Percentiles rank a stretch among this genome's conserved stretches.
Conservation (phyloP, 2,329 filamentous ascomycete genomes). For the Neurospora sp. region DNA sequence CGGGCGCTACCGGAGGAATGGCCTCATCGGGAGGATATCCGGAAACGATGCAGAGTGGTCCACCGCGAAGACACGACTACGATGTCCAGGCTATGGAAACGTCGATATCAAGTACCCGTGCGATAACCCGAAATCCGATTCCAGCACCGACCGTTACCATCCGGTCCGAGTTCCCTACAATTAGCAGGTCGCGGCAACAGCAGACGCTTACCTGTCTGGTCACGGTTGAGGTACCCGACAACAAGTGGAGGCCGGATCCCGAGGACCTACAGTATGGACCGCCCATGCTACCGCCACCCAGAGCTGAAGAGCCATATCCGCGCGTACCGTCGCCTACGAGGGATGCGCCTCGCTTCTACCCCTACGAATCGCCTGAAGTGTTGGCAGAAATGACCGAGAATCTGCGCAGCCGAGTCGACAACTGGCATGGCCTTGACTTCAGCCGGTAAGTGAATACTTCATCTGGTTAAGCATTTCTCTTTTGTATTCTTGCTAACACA, state of each 20-base stretch:
- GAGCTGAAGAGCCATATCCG: constrained; percentile 41
- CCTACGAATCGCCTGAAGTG: constrained; percentile 66
- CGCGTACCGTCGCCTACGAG: constrained; percentile 50
- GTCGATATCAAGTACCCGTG: constrained; percentile 62
- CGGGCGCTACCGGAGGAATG: constrained; percentile 31
- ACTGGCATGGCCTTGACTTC: constrained; percentile 96
- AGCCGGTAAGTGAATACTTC: constrained; percentile 44
- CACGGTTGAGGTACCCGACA: constrained; percentile 87
- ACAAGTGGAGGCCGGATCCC: constrained; percentile 77
- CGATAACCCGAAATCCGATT: constrained; percentile 72
- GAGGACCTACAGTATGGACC: constrained; percentile 60
- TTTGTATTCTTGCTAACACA: constrained; percentile 18
- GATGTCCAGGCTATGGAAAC: constrained; percentile 96
- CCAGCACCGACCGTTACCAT: constrained; percentile 87
- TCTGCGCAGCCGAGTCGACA: constrained; percentile 80
- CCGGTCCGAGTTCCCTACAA: constrained; percentile 90
- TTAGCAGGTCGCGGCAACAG: constrained; percentile 84
- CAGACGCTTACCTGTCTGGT: constrained; percentile 90
- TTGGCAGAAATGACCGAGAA: constrained; percentile 81
- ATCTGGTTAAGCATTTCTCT: constrained; percentile 2
- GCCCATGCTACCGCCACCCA: constrained; percentile 30
- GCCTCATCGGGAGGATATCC: constrained; percentile 72
- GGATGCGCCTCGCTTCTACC: constrained; percentile 49
- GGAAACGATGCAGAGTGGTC: constrained; percentile 60
- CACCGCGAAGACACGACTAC: constrained; percentile 71